Percentiles rank a stretch among this genome's conserved stretches.
Conservation (phyloP, 164 flowering plant genomes). For the Liquidambar formosana region DNA sequence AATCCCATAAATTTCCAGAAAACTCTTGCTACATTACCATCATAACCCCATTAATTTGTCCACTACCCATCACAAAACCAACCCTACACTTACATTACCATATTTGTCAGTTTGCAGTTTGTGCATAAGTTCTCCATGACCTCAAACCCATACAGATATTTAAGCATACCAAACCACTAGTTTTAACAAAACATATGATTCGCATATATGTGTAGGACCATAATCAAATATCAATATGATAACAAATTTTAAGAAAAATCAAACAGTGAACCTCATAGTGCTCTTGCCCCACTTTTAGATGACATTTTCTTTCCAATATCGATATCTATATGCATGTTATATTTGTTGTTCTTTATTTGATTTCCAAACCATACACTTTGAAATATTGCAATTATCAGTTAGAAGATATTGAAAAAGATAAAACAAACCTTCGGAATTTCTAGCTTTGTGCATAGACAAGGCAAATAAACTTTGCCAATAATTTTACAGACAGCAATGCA, state of each 20-base stretch:
- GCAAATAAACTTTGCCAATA: neutral
- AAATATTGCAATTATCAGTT: neutral
- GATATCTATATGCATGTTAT: neutral
- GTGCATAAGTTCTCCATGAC: no score
- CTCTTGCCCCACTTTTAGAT: neutral
- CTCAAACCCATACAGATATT: no score
- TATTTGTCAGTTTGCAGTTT: no score
- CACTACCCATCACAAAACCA: no score
- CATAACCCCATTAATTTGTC: no score
- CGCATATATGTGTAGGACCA: no score
- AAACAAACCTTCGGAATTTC: neutral
- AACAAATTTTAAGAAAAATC: neutral
- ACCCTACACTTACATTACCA: no score
- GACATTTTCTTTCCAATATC: neutral
- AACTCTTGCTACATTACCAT: no score
- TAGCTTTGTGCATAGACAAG: neutral
- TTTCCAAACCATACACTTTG: neutral
- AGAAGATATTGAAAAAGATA: neutral
- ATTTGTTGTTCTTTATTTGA: neutral
- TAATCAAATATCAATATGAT: neutral
- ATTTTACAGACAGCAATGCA: neutral
- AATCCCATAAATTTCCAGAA: no score
- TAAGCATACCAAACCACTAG: no score
- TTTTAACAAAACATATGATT: no score
- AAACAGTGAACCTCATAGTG: neutral